Conservation (phyloP, 73 alveolate genomes). For the Stentor roeselii region DNA sequence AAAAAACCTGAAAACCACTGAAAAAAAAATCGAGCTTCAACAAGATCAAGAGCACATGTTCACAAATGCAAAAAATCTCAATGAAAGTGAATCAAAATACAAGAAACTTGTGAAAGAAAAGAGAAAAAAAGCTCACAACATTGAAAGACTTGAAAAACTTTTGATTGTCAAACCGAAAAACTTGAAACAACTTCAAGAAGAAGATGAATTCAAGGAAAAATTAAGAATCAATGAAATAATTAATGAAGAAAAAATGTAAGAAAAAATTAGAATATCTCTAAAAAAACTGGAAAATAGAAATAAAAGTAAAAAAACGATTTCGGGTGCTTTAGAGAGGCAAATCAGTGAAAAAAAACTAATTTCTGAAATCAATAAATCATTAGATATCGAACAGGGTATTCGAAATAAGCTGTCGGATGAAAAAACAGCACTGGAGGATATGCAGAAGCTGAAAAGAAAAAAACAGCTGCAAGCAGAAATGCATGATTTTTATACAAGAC, state of each 20-base stretch:
- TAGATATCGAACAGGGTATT: no score
- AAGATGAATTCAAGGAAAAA: not conserved
- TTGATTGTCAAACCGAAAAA: not conserved
- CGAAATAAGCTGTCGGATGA: no score
- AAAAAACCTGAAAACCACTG: not conserved
- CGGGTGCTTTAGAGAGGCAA: not conserved
- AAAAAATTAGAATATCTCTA: not conserved
- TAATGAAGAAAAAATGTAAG: not conserved
- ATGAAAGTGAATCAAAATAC: not conserved
- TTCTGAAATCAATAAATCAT: no score
- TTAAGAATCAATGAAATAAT: no score
- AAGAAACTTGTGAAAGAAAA: not conserved
- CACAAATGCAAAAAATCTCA: not conserved
- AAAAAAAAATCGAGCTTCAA: no score
- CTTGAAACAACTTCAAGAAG: not conserved
- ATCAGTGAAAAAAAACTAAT: no score
- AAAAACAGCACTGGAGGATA: no score
- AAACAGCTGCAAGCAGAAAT: no score
- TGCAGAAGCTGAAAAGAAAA: no score
- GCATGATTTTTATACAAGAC: no score
- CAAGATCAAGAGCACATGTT: not conserved
- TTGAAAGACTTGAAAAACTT: not conserved
- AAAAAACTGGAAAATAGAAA: not conserved
- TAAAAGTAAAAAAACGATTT: not conserved
- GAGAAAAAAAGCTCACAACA: not conserved